A percentile compares a stretch with the other conserved stretches of the same genome.
Evolutionary conservation across 495 filamentous ascomycete species (phyloP).

Genomic region (Penicillium soppii): DNA sequence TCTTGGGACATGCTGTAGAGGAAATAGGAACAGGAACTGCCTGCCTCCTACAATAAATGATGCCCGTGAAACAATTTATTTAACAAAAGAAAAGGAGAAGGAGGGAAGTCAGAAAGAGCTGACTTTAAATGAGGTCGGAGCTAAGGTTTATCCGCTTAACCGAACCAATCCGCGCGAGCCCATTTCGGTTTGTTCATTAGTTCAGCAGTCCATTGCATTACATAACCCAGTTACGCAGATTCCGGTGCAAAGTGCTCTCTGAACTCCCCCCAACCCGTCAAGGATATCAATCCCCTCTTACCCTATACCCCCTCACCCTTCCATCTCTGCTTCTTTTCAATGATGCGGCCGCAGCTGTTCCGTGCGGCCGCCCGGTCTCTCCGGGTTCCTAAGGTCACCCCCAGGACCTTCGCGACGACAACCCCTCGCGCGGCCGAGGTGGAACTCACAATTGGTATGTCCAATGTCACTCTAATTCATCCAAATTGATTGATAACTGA

Average conservation of each 20-base stretch:
- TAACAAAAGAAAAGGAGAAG: constrained; percentile 43
- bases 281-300: constrained; percentile 14
- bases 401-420: constrained; percentile 74
- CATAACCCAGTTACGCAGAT: constrained; percentile 34
- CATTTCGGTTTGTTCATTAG: constrained; percentile 32
- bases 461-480: constrained; percentile 25
- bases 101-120: constrained; percentile 10
- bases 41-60: constrained; percentile 88
- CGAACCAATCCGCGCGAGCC: constrained; percentile 33
- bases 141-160: constrained; percentile 30
- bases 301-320: constrained; percentile 37
- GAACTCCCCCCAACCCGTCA: constrained; percentile 31
- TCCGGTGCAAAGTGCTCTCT: constrained; percentile 37
- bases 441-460: constrained; percentile 88
- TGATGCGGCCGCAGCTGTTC: constrained; percentile 84
- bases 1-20: constrained; percentile 68
- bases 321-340: constrained; percentile 43
- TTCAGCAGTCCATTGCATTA: constrained; percentile 32
- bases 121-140: constrained; percentile 18
- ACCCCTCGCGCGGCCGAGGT: constrained; percentile 77
- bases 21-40: constrained; percentile 45
- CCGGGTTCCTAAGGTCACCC: constrained; percentile 60
- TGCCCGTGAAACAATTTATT: constrained; percentile 61
- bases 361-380: constrained; percentile 81
- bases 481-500: constrained; percentile 1